Base-by-base conservation (phyloP, 2,329 filamentous ascomycete species). In the Pyrenochaeta sp. region DNA sequence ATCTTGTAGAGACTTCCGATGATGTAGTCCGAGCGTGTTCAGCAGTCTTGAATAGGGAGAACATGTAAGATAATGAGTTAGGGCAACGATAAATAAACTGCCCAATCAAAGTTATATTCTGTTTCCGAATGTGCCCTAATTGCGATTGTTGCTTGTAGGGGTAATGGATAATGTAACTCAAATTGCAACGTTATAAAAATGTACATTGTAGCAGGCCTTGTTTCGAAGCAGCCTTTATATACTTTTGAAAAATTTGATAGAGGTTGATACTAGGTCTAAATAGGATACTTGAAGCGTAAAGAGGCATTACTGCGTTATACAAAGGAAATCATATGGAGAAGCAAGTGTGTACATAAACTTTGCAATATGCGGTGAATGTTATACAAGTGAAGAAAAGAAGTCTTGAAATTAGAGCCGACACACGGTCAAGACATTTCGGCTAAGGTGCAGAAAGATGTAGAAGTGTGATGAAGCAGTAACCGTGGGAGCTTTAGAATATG, bases 381-480 rank as follows among this genome's bases (percentile, higher is more conserved):
- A 39, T 50, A 50, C 34, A 50, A 40, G 27, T 22, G 42, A 28
- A 27, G 25, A 44, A 27, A 12, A 24, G 22, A 44, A 44, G 10
- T 13, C 24, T 25, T 25, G 22, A 13, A 22, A 19, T 19, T 19
- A 19, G 32, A 22, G 39, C 28, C 28, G 9, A 30, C 5, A 30
- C 9, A 9, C 9, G 28, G 28, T 30, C 28, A 9, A 52, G 43
- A 55, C 56, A 55, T 59, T 52, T 47, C 52, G 51, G 37, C 52
- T 5, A 22, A n/a, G 12, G 4, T 42, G 39, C 19, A 22, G 4
- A 22, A 3, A 30, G 19, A 19, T 19, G 19, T 30, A 30, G 28
- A 9, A 39, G 15, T 4, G 15, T 19, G 13, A 13, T 3, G 36
- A 6, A n/a, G 13, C 36, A 8, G 36, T 39, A 36, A 13, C 32